phyloP scores from a whole-genome alignment of 352 stramenopile species.

The Pythium pyrilobum region DNA sequence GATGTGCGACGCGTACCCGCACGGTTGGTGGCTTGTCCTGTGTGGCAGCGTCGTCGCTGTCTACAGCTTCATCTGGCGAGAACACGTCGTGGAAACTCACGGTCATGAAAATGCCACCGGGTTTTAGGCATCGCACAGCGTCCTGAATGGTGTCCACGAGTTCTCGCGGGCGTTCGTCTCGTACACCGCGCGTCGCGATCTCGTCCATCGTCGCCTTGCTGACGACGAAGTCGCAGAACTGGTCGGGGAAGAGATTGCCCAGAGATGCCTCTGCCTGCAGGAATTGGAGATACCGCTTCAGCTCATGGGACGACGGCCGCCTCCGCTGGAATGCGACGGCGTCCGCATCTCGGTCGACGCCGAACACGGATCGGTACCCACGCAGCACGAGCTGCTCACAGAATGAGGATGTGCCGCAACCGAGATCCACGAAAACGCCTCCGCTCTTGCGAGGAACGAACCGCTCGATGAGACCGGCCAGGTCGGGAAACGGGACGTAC shows the following conservation, averaged over 20 bases:
- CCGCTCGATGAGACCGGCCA: slow-evolving; percentile 19
- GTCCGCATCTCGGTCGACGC: slow-evolving; percentile 14
- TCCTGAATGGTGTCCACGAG: slow-evolving; percentile 18
- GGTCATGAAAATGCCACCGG: slow-evolving; percentile 21
- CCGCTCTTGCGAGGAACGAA: background rate
- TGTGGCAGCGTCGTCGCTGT: background rate
- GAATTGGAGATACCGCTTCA: slow-evolving; percentile 18
- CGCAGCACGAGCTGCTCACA: slow-evolving; percentile 24
- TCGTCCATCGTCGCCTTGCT: slow-evolving; percentile 26
- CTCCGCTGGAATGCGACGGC: slow-evolving; percentile 19
- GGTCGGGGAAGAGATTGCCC: slow-evolving; percentile 19
- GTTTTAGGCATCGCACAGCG: slow-evolving; percentile 22
- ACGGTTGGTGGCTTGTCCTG: background rate
- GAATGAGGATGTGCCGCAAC: slow-evolving; percentile 27
- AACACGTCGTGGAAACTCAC: slow-evolving; percentile 14
- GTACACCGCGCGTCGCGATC: slow-evolving; percentile 8
- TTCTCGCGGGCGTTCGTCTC: background rate
- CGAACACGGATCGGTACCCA: slow-evolving; percentile 21
- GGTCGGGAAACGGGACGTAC: slow-evolving; percentile 24
- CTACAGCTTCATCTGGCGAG: background rate
- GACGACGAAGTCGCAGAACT: slow-evolving; percentile 23
- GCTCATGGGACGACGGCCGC: background rate
- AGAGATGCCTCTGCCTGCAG: slow-evolving; percentile 14
- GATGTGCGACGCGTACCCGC: background rate
- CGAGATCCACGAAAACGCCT: slow-evolving; percentile 21